phyloP scores from a whole-genome alignment of 495 filamentous ascomycete genomes.

The Ramalina intermedia region DNA sequence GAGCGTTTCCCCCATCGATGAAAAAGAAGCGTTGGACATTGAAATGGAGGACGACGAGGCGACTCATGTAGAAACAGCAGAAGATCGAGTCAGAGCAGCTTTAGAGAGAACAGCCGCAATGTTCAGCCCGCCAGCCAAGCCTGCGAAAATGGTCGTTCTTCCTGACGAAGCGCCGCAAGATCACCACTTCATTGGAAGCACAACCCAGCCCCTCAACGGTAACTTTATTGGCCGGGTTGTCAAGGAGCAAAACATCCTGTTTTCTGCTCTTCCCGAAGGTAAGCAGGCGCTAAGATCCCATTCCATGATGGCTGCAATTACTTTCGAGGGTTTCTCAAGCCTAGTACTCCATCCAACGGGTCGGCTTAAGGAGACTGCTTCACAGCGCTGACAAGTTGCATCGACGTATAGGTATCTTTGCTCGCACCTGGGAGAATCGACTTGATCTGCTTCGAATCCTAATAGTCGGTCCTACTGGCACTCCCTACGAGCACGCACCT shows the following conservation, averaged over 20 bases:
- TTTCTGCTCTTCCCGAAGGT: slow-evolving; percentile 36
- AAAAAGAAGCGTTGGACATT: background rate
- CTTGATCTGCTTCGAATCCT: slow-evolving; percentile 44
- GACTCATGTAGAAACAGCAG: background rate
- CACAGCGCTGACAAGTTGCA: too few relatives aligned
- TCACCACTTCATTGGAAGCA: slow-evolving; percentile 29
- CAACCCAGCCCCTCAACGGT: slow-evolving; percentile 4
- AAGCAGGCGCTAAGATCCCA: too few relatives aligned
- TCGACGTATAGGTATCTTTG: slow-evolving; percentile 24
- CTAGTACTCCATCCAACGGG: too few relatives aligned
- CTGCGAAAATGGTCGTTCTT: slow-evolving; percentile 18
- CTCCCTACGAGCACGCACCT: slow-evolving; percentile 47
- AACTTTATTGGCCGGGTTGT: slow-evolving; percentile 30
- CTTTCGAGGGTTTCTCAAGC: too few relatives aligned
- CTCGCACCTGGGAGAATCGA: slow-evolving; percentile 43
- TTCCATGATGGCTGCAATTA: too few relatives aligned
- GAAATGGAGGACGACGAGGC: slow-evolving; percentile 14
- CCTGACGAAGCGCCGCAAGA: slow-evolving; percentile 28
- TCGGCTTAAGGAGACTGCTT: too few relatives aligned
- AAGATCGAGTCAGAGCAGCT: too few relatives aligned
- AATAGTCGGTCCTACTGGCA: slow-evolving; percentile 43
- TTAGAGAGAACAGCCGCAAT: too few relatives aligned
- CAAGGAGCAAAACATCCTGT: slow-evolving; percentile 44
- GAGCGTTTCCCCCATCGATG: background rate
- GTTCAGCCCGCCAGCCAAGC: too few relatives aligned